These are phyloP conservation scores for Podospora pseudoanserina DNA, from an alignment of 495 filamentous ascomycete genomes.

Conservation along the genomic window DNA sequence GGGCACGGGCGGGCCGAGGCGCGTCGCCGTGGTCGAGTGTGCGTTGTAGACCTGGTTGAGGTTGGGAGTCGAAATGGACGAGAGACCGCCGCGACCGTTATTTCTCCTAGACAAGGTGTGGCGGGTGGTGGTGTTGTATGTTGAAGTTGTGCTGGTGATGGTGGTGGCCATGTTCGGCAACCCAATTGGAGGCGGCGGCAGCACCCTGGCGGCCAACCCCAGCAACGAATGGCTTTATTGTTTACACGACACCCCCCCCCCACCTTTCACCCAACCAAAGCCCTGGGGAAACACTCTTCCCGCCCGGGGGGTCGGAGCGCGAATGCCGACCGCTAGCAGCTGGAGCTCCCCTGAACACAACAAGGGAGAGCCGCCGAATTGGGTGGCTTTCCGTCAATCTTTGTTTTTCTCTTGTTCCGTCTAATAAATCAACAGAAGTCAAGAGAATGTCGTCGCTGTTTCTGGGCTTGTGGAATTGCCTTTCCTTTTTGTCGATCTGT, in stretches of 20 bases:
- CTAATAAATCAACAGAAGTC: not conserved
- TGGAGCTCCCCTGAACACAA: too few species aligned
- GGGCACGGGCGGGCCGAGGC: conserved; percentile 32
- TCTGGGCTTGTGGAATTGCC: conserved; percentile 4
- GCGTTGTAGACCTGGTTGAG: conserved; percentile 47
- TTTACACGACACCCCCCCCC: conserved; percentile 23
- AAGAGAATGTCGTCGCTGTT: conserved; percentile 6
- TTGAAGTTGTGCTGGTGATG: conserved; percentile 43
- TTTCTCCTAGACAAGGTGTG: conserved; percentile 49
- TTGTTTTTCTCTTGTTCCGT: too few species aligned
- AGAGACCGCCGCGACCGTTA: conserved; percentile 39
- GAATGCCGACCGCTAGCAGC: not conserved
- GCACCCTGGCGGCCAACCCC: conserved; percentile 15
- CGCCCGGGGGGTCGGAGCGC: conserved; percentile 1
- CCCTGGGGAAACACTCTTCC: not conserved
- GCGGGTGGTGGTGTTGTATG: conserved; percentile 76
- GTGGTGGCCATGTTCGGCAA: conserved; percentile 32
- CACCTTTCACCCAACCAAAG: conserved; percentile 13
- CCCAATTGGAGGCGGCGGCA: conserved; percentile 11
- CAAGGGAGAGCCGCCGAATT: too few species aligned
- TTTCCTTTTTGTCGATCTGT: not conserved
- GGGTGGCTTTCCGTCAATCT: too few species aligned
- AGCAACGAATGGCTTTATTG: conserved; percentile 19
- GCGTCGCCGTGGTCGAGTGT: conserved; percentile 27
- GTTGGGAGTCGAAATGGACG: conserved; percentile 59